phyloP scores from a whole-genome alignment of 169 alveolate genomes.

The Plasmodium berghei region DNA sequence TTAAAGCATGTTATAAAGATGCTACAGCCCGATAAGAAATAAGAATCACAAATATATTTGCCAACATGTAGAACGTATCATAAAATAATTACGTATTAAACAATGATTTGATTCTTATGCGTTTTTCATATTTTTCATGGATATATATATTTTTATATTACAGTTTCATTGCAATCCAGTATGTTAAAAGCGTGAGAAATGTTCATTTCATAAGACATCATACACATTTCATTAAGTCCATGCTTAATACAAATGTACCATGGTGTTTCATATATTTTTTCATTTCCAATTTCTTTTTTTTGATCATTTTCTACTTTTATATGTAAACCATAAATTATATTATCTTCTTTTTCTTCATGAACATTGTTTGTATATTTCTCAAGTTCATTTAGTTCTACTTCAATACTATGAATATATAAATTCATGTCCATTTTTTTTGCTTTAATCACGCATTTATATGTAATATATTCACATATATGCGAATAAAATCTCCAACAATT shows the following conservation, averaged over 20 bases:
- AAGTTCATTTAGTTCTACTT: constrained; percentile 14
- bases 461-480: too few relatives aligned
- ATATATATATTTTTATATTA: neutral
- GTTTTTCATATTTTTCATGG: neutral
- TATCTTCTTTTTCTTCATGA: constrained; percentile 35
- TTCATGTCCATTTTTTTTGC: constrained; percentile 51
- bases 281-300: constrained; percentile 20
- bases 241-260: constrained; percentile 65
- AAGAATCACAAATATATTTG: neutral
- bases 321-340: constrained; percentile 55
- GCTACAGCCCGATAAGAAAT: neutral
- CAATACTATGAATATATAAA: constrained; percentile 70
- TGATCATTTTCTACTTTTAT: constrained; percentile 44
- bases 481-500: too few relatives aligned
- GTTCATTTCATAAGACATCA: constrained; percentile 74
- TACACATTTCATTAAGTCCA: constrained; percentile 35
- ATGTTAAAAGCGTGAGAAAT: constrained; percentile 53
- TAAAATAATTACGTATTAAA: too few relatives aligned
- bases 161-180: constrained; percentile 33
- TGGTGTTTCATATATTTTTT: constrained; percentile 57
- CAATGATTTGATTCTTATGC: too few relatives aligned
- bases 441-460: too few relatives aligned
- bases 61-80: too few relatives aligned
- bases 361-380: neutral
- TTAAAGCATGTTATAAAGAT: too few relatives aligned